Evolutionary conservation across 176 grass and related monocot genomes (phyloP).

Genomic region (Ensete ventricosum): DNA sequence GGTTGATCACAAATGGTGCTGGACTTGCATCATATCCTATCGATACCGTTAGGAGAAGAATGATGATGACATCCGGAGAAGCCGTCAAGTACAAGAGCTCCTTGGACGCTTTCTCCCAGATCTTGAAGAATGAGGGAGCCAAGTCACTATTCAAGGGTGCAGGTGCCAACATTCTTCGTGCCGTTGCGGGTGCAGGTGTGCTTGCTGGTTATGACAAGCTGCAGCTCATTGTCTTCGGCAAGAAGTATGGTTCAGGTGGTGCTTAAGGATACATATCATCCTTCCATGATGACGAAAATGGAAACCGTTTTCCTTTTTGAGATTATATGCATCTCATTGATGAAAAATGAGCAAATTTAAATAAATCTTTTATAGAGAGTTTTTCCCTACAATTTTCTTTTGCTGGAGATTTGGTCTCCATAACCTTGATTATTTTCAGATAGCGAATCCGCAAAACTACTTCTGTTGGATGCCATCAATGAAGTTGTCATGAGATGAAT

Average conservation of each 20-base stretch:
- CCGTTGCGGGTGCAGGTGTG: conserved; percentile 86
- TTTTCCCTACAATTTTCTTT: conserved; percentile 12
- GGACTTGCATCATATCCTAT: conserved; percentile 92
- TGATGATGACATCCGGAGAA: conserved; percentile 99
- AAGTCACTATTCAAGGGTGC: conserved; percentile 97
- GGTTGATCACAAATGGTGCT: conserved; percentile 81
- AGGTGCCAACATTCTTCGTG: conserved; percentile 92
- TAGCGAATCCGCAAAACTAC: neutral
- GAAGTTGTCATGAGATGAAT: neutral
- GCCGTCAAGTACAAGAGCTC: conserved; percentile 95
- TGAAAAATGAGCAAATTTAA: neutral
- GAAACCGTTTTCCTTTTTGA: conserved; percentile 3
- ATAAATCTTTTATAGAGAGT: conserved; percentile 40
- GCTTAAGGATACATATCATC: conserved; percentile 25
- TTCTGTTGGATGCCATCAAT: neutral
- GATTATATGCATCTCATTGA: neutral
- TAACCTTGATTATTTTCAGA: neutral
- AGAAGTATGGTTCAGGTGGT: conserved; percentile 83
- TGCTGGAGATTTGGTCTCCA: neutral
- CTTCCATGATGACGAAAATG: conserved; percentile 40
- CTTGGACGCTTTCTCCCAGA: conserved; percentile 64
- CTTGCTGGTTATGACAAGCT: conserved; percentile 86
- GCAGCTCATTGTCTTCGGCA: conserved; percentile 91
- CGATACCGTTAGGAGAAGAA: conserved; percentile 88
- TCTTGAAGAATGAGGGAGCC: conserved; percentile 69